A percentile compares a stretch with the other conserved stretches of the same genome.
Conservation (phyloP, 1,139 yeast genomes). For the Hansenula lynferdii region DNA sequence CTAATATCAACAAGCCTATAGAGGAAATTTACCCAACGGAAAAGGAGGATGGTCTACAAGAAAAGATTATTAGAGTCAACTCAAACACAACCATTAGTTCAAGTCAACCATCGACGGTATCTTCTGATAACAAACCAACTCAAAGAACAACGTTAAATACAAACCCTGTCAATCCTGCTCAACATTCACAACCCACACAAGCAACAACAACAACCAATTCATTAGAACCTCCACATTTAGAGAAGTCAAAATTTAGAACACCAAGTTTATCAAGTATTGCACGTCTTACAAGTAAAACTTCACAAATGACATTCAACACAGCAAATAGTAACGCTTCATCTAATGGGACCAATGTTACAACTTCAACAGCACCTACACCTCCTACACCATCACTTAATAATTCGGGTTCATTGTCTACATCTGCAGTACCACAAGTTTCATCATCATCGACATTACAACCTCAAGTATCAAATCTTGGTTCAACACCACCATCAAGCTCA, state of each 20-base stretch:
- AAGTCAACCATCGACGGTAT: conserved; percentile 1
- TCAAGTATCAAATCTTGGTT: background rate
- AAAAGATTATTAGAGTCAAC: conserved; percentile 1
- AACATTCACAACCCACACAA: background rate
- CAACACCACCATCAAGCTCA: background rate
- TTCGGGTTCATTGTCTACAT: background rate
- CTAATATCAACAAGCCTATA: background rate
- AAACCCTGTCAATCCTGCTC: no score
- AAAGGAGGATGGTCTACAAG: background rate
- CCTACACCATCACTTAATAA: background rate
- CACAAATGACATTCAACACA: background rate
- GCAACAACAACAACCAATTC: background rate
- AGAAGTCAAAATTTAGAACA: conserved; percentile 1
- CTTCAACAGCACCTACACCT: background rate
- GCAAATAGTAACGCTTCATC: background rate
- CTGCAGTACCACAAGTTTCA: background rate
- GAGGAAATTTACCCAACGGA: background rate
- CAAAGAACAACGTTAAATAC: no score
- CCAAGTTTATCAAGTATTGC: conserved; percentile 3
- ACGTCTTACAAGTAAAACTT: background rate
- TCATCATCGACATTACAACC: background rate
- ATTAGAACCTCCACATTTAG: background rate
- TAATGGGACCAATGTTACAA: background rate
- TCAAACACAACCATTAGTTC: background rate
- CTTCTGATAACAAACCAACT: background rate